These are phyloP conservation scores for Sodiomyces alkalinus DNA, from an alignment of 2,329 filamentous ascomycete genomes.

Conservation along the genomic window DNA sequence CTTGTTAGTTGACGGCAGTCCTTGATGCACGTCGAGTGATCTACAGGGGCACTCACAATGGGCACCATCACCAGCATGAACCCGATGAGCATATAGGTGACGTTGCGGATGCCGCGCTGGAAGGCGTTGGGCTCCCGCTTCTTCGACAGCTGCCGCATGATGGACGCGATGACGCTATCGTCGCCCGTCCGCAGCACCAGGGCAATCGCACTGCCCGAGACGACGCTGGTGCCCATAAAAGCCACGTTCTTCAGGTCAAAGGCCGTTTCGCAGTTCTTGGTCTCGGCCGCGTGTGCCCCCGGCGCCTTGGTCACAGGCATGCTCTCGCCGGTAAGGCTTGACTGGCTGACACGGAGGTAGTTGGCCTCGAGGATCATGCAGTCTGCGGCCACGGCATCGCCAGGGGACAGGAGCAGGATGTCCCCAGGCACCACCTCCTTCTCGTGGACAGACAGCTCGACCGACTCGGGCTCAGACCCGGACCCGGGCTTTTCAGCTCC, in stretches of 20 bases:
- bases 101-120: conserved; percentile 13
- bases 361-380: conserved; percentile 12
- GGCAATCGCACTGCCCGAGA: conserved; percentile 12
- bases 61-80: conserved; percentile 16
- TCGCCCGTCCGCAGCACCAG: conserved; percentile 12
- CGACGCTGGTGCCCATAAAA: conserved; percentile 14
- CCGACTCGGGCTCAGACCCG: too few relatives aligned
- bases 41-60: conserved; percentile 9
- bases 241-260: conserved; percentile 13
- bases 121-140: conserved; percentile 13
- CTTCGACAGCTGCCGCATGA: conserved; percentile 12
- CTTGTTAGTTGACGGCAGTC: neutral
- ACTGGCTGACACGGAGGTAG: conserved; percentile 14
- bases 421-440: conserved; percentile 11
- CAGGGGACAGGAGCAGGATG: conserved; percentile 10
- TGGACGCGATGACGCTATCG: conserved; percentile 10
- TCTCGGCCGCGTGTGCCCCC: conserved; percentile 3
- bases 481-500: conserved; percentile 3
- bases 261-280: conserved; percentile 7
- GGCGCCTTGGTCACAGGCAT: conserved; percentile 11
- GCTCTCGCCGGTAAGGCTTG: conserved; percentile 16
- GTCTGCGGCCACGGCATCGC: conserved; percentile 13
- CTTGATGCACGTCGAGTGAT: neutral
- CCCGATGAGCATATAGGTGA: conserved; percentile 14
- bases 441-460: neutral